Base-by-base conservation (phyloP, 1,139 yeast genomes). In the Blastobotrys ciferrii region DNA sequence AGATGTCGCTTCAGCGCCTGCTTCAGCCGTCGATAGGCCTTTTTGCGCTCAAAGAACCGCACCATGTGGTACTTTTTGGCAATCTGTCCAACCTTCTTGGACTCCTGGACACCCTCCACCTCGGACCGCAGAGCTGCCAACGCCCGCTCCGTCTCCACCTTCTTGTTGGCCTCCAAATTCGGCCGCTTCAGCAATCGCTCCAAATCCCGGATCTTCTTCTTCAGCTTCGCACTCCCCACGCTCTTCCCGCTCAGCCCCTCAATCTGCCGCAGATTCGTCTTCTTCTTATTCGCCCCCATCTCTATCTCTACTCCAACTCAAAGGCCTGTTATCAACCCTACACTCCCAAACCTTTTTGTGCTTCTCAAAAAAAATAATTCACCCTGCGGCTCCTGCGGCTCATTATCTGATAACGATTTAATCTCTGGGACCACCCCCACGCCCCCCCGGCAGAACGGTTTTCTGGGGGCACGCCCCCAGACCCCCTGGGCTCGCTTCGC, bases 61-160 rank as follows among this genome's bases (percentile, higher is more conserved):
- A 92, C 92, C 94, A 89, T 91, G 63, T 88, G 97, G 66, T 94
- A 92, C 67, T 84, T 87, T 58, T 82, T 78, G n/a, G 88, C 81
- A 42, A 77, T 70, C 49, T 79, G 77, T 58, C 77, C 79, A 5
- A 82, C 79, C 57, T 76, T 76, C 44, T 75, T 72, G 37, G 73
- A 72, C 30, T 67, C 55, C 54, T 78, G 77, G 9, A 81, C 79
- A 44, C 75, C 75, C 48, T 74, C 76, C 46, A 89, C 72, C 62
- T 91, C 96, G 2, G 76, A 70, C 51, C 78, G 75, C 49, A 89
- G 70, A 0, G 94, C 91, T 49, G 80, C 80, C 51, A 92, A 70
- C 1, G 95, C 91, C 68, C 98, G 81, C 67, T 92, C 97, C 58
- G 88, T 84, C 56, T 88, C 96, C 17, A 79, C 72, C 55, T 84